phyloP scores from a whole-genome alignment of 805 yeast genomes.

The Candida lessepsii region DNA sequence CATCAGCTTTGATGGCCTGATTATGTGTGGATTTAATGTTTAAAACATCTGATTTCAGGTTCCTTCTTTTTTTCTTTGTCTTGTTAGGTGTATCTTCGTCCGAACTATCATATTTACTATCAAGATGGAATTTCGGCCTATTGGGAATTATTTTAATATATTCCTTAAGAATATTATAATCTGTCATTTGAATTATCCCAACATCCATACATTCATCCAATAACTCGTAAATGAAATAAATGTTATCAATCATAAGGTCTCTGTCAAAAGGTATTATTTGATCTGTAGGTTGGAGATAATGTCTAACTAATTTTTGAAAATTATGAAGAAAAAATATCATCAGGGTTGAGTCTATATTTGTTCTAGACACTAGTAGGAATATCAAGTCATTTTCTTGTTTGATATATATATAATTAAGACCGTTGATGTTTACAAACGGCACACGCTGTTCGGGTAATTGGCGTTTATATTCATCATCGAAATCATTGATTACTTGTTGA shows the following conservation, averaged over 20 bases:
- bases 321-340: constrained; percentile 53
- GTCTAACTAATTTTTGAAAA: constrained; percentile 28
- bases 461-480: constrained; percentile 23
- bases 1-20: constrained; percentile 35
- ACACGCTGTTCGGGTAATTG: constrained; percentile 21
- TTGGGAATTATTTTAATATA: constrained; percentile 61
- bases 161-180: constrained; percentile 72
- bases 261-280: constrained; percentile 38
- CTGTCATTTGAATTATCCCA: constrained; percentile 85
- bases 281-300: constrained; percentile 21
- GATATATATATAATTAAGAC: constrained; percentile 55
- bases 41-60: constrained; percentile 11
- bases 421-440: constrained; percentile 49
- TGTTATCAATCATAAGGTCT: constrained; percentile 69
- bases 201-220: constrained; percentile 87
- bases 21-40: constrained; percentile 38
- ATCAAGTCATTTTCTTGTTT: constrained; percentile 44
- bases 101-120: constrained; percentile 6
- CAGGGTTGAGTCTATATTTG: constrained; percentile 58
- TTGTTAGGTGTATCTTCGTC: constrained; percentile 11
- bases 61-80: constrained; percentile 11
- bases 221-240: constrained; percentile 73
- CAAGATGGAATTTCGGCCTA: constrained; percentile 17
- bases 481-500: constrained; percentile 21
- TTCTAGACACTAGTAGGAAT: constrained; percentile 40